These are phyloP conservation scores for Triticum monococcum DNA, from an alignment of 176 grass and related monocot genomes.

Conservation along the genomic window DNA sequence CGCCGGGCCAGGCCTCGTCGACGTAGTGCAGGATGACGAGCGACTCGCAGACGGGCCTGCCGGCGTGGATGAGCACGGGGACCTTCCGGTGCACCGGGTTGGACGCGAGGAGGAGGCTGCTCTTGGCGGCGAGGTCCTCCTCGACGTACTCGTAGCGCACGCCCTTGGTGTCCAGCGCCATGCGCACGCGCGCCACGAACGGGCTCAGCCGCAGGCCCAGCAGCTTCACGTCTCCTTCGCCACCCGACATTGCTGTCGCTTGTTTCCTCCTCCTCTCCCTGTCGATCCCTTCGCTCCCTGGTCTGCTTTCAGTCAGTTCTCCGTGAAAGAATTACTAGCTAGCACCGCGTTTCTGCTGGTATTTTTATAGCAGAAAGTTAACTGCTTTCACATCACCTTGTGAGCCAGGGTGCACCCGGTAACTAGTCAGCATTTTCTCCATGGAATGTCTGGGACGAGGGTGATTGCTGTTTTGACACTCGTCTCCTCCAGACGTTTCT, in stretches of 20 bases:
- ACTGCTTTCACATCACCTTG: background rate
- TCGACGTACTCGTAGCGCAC: constrained; percentile 45
- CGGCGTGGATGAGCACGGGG: background rate
- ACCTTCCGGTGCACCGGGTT: constrained; percentile 52
- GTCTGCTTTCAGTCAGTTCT: background rate
- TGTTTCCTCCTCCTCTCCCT: background rate
- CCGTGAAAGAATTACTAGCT: background rate
- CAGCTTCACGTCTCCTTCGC: background rate
- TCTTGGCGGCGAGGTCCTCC: constrained; percentile 48
- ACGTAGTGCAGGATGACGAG: background rate
- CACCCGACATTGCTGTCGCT: background rate
- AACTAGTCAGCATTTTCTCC: background rate
- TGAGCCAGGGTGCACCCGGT: background rate
- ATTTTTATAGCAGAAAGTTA: background rate
- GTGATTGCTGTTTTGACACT: background rate
- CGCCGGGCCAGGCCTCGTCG: background rate
- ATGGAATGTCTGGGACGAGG: background rate
- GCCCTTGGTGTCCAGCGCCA: background rate
- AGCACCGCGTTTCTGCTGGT: background rate
- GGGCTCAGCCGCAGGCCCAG: constrained; percentile 4
- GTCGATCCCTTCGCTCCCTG: background rate
- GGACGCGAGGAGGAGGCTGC: constrained; percentile 38
- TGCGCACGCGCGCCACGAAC: background rate
- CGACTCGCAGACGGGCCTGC: background rate
- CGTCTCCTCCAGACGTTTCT: background rate